Evolutionary conservation across 306 rosid genomes (phyloP).

Genomic region (Vigna unguiculata): DNA sequence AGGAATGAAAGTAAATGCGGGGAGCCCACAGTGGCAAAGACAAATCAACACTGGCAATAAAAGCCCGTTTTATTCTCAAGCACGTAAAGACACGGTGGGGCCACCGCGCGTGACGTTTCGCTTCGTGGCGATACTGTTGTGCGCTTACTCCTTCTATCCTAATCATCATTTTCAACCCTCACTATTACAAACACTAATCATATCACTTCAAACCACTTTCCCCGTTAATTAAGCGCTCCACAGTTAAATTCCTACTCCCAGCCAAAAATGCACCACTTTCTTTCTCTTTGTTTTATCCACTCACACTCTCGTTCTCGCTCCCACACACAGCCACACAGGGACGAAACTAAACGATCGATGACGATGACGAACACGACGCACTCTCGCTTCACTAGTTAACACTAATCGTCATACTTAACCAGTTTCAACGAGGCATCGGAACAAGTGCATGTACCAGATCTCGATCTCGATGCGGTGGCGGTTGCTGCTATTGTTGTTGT

Average conservation of each 20-base stretch:
- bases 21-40: slow-evolving; percentile 26
- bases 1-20: slow-evolving; percentile 34
- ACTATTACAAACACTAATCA: slow-evolving; percentile 32
- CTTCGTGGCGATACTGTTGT: slow-evolving; percentile 37
- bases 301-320: neutral
- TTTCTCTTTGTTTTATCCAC: slow-evolving; percentile 40
- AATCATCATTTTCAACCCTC: neutral
- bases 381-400: slow-evolving; percentile 34
- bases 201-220: neutral
- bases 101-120: slow-evolving; percentile 52
- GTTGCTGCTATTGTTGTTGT: slow-evolving; percentile 38
- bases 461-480: slow-evolving; percentile 44
- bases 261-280: slow-evolving; percentile 1
- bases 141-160: neutral
- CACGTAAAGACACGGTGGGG: slow-evolving; percentile 44
- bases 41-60: slow-evolving; percentile 1
- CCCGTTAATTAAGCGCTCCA: slow-evolving; percentile 6
- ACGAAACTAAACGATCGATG: neutral
- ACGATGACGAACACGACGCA: slow-evolving; percentile 46
- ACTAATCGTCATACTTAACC: slow-evolving; percentile 28
- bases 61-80: slow-evolving; percentile 24
- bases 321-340: neutral
- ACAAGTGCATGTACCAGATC: slow-evolving; percentile 44
- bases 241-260: slow-evolving; percentile 3
- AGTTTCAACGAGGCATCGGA: neutral